Conservation (phyloP, 2,329 filamentous ascomycete genomes). For the Neopestalotiopsis sp. region DNA sequence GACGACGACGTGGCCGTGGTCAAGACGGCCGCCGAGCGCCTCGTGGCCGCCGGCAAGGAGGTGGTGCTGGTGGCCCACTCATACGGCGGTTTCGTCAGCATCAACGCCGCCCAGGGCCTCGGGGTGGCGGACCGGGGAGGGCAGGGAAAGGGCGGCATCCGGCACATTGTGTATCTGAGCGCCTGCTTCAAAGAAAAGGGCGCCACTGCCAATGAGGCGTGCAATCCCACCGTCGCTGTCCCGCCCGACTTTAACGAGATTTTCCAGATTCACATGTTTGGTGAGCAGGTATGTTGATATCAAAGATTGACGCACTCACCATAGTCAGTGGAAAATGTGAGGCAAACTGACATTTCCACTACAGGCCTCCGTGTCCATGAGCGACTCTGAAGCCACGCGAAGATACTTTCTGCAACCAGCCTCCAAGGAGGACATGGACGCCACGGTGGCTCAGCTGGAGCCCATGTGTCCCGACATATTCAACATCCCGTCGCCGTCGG, state of each 20-base stretch:
- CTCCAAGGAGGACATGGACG: background rate
- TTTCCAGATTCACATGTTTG: background rate
- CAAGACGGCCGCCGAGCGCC: background rate
- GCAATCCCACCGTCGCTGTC: background rate
- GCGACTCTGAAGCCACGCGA: background rate
- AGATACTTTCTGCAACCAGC: conserved; percentile 1
- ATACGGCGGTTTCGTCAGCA: conserved; percentile 11
- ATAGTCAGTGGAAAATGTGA: too few relatives aligned
- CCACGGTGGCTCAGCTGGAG: background rate
- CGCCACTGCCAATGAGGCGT: background rate
- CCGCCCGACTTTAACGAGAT: background rate
- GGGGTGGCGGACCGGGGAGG: background rate
- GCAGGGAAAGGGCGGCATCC: conserved; percentile 8
- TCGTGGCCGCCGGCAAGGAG: conserved; percentile 7
- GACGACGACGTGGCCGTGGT: conserved; percentile 16
- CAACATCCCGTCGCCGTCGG: background rate
- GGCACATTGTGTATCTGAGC: conserved; percentile 12
- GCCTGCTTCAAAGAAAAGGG: background rate
- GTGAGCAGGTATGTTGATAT: background rate
- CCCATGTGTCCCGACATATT: conserved; percentile 5
- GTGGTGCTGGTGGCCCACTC: conserved; percentile 16
- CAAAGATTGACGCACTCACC: background rate
- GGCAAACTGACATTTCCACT: background rate
- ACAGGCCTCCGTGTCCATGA: background rate
- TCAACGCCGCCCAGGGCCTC: background rate